phyloP scores from a whole-genome alignment of 805 yeast species.

The Ogataea saltuana region DNA sequence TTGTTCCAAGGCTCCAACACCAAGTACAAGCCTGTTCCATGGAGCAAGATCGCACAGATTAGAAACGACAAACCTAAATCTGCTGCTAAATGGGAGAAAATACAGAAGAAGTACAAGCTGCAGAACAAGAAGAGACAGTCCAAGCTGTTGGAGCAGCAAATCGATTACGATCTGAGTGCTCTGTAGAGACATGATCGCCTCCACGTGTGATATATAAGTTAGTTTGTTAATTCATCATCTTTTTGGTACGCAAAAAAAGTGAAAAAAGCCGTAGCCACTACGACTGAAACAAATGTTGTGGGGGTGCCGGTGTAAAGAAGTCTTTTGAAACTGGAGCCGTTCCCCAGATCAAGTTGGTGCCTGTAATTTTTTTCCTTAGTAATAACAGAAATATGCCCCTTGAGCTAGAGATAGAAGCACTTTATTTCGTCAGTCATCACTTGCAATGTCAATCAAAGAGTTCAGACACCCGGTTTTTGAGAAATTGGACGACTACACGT shows the following conservation, averaged over 20 bases:
- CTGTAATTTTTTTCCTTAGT: neutral
- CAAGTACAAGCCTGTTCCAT: conserved; percentile 58
- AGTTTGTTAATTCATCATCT: conserved; percentile 5
- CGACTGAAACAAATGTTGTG: conserved; percentile 1
- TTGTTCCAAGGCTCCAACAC: conserved; percentile 59
- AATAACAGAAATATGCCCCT: too few species aligned
- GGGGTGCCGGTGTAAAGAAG: conserved; percentile 2
- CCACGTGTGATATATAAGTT: neutral
- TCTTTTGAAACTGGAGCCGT: neutral
- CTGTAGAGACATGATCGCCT: conserved; percentile 12
- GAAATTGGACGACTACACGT: conserved; percentile 24
- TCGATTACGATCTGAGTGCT: conserved; percentile 44
- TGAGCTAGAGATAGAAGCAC: too few species aligned
- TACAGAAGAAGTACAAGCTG: conserved; percentile 47
- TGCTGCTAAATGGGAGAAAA: conserved; percentile 54
- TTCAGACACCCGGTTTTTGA: conserved; percentile 37
- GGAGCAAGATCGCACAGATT: conserved; percentile 53
- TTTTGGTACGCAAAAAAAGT: conserved; percentile 6
- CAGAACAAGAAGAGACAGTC: conserved; percentile 46
- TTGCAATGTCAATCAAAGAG: conserved; percentile 12
- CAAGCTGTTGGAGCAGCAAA: conserved; percentile 57
- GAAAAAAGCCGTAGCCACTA: neutral
- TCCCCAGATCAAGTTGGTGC: conserved; percentile 2
- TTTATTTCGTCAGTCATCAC: too few species aligned
- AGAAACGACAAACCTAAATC: conserved; percentile 60